Conservation (phyloP, 148 eudicot genomes). For the Cornus florida region DNA sequence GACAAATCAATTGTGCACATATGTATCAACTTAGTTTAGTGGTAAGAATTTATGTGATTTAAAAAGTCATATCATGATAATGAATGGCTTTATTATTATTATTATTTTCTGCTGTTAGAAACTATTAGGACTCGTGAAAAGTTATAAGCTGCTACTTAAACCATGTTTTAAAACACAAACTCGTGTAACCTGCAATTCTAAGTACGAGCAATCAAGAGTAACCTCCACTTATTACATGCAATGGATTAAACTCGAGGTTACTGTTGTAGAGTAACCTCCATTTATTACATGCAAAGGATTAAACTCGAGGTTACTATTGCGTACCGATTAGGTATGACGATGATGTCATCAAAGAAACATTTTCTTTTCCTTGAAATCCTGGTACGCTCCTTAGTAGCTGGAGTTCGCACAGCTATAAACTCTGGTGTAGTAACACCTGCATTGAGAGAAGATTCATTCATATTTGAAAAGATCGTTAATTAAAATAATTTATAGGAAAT, state of each 20-base stretch:
- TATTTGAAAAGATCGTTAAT: background rate
- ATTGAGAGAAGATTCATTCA: slow-evolving; percentile 12
- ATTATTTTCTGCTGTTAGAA: too few relatives aligned
- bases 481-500: background rate
- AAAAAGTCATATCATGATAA: too few relatives aligned
- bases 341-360: slow-evolving; percentile 41
- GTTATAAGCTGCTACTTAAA: background rate
- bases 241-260: slow-evolving; percentile 2
- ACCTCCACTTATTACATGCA: background rate
- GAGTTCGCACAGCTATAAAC: slow-evolving; percentile 54
- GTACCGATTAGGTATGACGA: slow-evolving; percentile 56
- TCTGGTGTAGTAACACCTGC: slow-evolving; percentile 48
- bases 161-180: background rate
- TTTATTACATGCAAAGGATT: background rate
- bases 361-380: slow-evolving; percentile 56
- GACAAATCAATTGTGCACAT: too few relatives aligned
- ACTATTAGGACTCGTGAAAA: too few relatives aligned
- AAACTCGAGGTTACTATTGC: slow-evolving; percentile 21
- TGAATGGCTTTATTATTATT: too few relatives aligned
- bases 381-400: slow-evolving; percentile 55
- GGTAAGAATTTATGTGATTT: too few relatives aligned
- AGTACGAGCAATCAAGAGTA: background rate
- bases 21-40: too few relatives aligned
- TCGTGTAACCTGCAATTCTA: background rate
- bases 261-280: slow-evolving; percentile 1